Conservation (phyloP, 345 rosid species). For the Clarkia xantiana region DNA sequence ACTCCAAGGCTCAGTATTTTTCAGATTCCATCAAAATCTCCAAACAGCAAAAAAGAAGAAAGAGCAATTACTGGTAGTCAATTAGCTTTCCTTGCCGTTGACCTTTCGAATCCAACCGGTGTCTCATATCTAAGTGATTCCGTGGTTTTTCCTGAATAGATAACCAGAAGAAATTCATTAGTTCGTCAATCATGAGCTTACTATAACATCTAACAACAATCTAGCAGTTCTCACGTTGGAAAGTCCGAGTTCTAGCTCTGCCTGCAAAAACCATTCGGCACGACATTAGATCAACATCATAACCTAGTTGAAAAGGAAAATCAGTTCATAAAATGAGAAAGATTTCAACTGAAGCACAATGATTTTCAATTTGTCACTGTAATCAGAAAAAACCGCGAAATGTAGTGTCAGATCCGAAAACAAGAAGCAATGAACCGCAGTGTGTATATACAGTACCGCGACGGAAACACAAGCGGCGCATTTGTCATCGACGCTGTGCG, state of each 20-base stretch:
- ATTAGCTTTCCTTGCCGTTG: conserved; percentile 83
- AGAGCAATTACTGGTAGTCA: conserved; percentile 57
- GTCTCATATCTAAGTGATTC: conserved; percentile 92
- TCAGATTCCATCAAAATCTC: too few species aligned
- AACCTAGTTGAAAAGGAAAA: background rate
- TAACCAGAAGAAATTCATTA: background rate
- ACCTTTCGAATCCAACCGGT: conserved; percentile 78
- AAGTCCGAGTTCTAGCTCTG: conserved; percentile 62
- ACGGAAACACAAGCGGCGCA: conserved; percentile 84
- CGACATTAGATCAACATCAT: conserved; percentile 6
- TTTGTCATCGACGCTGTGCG: conserved; percentile 43
- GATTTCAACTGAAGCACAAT: conserved; percentile 1
- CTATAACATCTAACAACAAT: background rate
- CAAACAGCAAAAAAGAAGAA: background rate
- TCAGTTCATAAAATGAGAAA: too few species aligned
- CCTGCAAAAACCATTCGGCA: conserved; percentile 30
- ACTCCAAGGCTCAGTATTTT: too few species aligned
- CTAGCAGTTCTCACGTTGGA: conserved; percentile 37
- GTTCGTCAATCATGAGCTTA: background rate
- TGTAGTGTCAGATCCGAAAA: conserved; percentile 3
- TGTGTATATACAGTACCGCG: conserved; percentile 33
- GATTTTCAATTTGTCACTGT: too few species aligned
- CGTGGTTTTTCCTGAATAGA: conserved; percentile 62
- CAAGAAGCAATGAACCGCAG: background rate
- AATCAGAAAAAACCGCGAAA: background rate